Percentiles rank a stretch among this genome's conserved stretches.
These are phyloP conservation scores for Diplodia intermedia DNA, from an alignment of 2,329 filamentous ascomycete genomes.

Conservation along the genomic window DNA sequence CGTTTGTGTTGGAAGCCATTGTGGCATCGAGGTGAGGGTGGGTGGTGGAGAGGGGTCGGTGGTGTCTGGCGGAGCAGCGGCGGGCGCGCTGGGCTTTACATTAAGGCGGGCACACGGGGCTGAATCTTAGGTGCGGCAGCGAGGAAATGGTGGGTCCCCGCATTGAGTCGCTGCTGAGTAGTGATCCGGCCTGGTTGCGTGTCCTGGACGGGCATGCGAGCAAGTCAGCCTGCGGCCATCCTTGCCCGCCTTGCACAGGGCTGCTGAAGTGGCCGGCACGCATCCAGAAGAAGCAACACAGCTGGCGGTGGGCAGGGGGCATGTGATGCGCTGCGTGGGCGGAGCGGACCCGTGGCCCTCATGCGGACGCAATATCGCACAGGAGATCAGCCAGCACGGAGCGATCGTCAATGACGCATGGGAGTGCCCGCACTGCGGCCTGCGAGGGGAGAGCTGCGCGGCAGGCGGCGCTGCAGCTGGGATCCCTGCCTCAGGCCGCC, in stretches of 20 bases:
- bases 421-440: slow-evolving; percentile 10
- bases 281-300: slow-evolving; percentile 28
- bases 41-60: neutral
- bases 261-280: slow-evolving; percentile 20
- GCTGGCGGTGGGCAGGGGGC: slow-evolving; percentile 26
- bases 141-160: slow-evolving; percentile 31
- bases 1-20: slow-evolving; percentile 29
- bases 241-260: slow-evolving; percentile 29
- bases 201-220: slow-evolving; percentile 28
- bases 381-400: slow-evolving; percentile 26
- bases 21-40: slow-evolving; percentile 18
- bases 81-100: slow-evolving; percentile 22
- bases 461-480: neutral
- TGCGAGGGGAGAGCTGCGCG: slow-evolving; percentile 5
- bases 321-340: slow-evolving; percentile 23
- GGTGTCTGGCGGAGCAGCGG: slow-evolving; percentile 21
- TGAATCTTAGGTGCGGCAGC: slow-evolving; percentile 31
- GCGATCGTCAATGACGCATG: slow-evolving; percentile 28
- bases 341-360: slow-evolving; percentile 26
- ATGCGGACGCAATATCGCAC: slow-evolving; percentile 26
- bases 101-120: slow-evolving; percentile 33
- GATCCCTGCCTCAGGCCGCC: slow-evolving; percentile 20
- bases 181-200: slow-evolving; percentile 26
- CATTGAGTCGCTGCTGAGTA: slow-evolving; percentile 32
- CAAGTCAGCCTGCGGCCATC: slow-evolving; percentile 29